Evolutionary conservation across 805 yeast genomes (phyloP), one percentile per base, ranked within the genome.

Genomic region (Saturnispora sekii): DNA sequence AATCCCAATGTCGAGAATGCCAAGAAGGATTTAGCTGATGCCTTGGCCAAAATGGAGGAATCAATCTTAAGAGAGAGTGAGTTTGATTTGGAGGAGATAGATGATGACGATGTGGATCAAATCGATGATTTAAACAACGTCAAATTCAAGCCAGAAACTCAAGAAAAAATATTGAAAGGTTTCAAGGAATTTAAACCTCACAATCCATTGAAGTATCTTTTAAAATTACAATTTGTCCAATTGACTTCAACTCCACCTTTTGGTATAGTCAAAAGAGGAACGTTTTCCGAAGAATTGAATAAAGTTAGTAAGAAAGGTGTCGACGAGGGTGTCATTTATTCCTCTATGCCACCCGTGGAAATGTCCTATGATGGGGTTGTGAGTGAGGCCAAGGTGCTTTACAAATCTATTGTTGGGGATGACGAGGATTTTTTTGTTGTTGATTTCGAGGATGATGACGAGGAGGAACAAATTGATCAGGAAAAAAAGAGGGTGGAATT

Each of bases 401-500:
- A 86, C 61, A 79, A 77, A 49, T 70, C 73, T 46, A 80, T 90
- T 50, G 94, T 93, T 10, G 97, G 97, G 9, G 76, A 95, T 2
- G 93, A 84, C 59, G 97, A 90, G 55, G 97, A 90, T 64, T 93
- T 93, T 66, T 90, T 90, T 59, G 96, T 87, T 61, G 85, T 90
- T 35, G 97, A 90, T 63, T 90, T 90, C 59, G 97, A 90, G 63
- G 97, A 90, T 61, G 96, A 88, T 16, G 95, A 84, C 37, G 89
- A 79, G 32, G 71, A 68, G 16, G 40, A 37, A 4, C 40, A 44
- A 32, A 17, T 38, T 46, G 41, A 41, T 32, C 16, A 26, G 4
- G 10, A 38, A 28, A 21, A 38, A 7, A 15, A 28, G n/a, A 28
- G n/a, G 8, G 33, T 14, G 12, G 21, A 38, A 29, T 16, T 29